Evolutionary conservation across 768 basidiomycete species (phyloP), one percentile per base, ranked within the genome.

Genomic region (Chalciporus piperatus): DNA sequence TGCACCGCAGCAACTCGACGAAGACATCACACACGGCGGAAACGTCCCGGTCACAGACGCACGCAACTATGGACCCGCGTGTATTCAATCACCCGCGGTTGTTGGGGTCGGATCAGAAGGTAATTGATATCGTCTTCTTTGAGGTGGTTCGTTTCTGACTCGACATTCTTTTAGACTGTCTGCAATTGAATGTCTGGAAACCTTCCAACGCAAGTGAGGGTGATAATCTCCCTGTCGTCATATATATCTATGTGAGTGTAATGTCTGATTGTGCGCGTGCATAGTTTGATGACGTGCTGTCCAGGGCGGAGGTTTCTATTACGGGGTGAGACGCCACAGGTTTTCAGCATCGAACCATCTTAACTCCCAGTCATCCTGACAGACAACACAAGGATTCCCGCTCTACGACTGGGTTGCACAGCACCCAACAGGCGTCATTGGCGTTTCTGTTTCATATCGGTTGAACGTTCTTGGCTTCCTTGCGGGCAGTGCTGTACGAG

Each of bases 391-490:
- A 66, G 76, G 75, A 7, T 78, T 77, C 52, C 77, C 77, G 1
- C 58, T 77, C 54, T 72, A 75, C 52, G 73, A 76, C 48, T 76
- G 76, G 78, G 75, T 79, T 5, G 66, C 70, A 6, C 74, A 75
- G 52, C 62, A 74, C 48, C 63, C 61, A 6, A 57, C 52, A 0
- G 63, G 68, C 3, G 60, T 76, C 23, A 56, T 74, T 9, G 69
- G 55, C 10, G 73, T 39, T n/a, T 39, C 38, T 8, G 9, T 39
- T 39, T 39, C 38, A 8, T 39, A 39, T 39, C 69, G 68, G 6
- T 43, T 70, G 14, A 65, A 61, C 42, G 23, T 69, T 7, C 61
- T 64, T 12, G 71, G 64, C 2, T 75, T 68, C 52, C 62, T 69
- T 33, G 66, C 68, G 28, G 65, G 70, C 9, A 50, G 64, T 5